These are phyloP conservation scores for Citrullus amarus DNA, from an alignment of 306 rosid genomes.

Conservation along the genomic window DNA sequence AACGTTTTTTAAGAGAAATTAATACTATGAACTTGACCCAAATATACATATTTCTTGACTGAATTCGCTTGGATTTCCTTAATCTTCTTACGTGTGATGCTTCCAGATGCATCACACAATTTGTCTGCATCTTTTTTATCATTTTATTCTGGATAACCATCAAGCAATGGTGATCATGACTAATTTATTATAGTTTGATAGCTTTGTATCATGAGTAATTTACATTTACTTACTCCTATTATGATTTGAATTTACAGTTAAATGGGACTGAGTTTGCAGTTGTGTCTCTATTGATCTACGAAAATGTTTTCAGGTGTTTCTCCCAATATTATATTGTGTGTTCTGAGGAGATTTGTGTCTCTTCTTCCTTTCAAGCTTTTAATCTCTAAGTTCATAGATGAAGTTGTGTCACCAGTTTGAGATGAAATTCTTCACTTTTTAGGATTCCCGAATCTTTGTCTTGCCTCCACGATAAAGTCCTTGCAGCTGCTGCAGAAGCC, in stretches of 20 bases:
- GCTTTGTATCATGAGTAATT: background rate
- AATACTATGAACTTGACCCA: background rate
- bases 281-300: constrained; percentile 39
- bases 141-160: background rate
- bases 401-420: background rate
- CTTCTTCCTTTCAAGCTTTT: constrained; percentile 8
- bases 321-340: constrained; percentile 11
- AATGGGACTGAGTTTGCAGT: constrained; percentile 57
- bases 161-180: background rate
- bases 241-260: constrained; percentile 40
- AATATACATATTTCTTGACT: background rate
- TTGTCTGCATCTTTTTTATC: background rate
- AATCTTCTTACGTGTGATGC: background rate
- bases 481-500: constrained; percentile 51
- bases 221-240: constrained; percentile 6
- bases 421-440: background rate
- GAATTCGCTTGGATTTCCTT: background rate
- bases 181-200: background rate
- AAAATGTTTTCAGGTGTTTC: constrained; percentile 59
- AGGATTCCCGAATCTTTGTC: constrained; percentile 64
- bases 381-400: background rate
- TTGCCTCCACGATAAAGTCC: constrained; percentile 65
- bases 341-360: background rate
- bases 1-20: background rate
- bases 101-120: background rate